Evolutionary conservation across 768 basidiomycete species (phyloP).

Genomic region (Amanita phalloides): DNA sequence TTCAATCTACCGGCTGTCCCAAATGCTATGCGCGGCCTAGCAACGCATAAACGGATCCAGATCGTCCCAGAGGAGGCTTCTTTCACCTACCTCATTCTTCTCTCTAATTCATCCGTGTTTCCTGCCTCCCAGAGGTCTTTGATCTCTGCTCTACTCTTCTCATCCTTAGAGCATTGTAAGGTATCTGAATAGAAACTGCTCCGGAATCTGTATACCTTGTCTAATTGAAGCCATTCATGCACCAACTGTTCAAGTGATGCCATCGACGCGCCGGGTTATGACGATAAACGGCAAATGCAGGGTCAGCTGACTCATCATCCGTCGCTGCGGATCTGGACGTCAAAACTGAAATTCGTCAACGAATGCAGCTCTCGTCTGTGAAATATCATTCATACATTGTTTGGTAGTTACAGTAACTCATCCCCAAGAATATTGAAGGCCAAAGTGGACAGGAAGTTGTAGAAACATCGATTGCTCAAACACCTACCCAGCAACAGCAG

Average conservation of each 20-base stretch:
- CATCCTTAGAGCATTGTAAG: slow-evolving; percentile 28
- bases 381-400: no score
- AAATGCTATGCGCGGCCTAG: slow-evolving; percentile 68
- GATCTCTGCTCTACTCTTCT: slow-evolving; percentile 37
- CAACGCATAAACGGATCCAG: neutral
- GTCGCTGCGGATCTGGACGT: no score
- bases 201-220: slow-evolving; percentile 23
- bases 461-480: no score
- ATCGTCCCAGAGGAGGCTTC: neutral
- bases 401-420: no score
- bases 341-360: no score
- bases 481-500: no score
- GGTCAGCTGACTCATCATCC: neutral
- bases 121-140: slow-evolving; percentile 31
- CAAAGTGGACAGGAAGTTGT: no score
- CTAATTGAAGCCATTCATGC: slow-evolving; percentile 39
- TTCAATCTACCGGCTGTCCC: slow-evolving; percentile 65
- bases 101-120: slow-evolving; percentile 38
- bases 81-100: slow-evolving; percentile 37
- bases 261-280: neutral
- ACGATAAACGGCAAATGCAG: neutral
- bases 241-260: slow-evolving; percentile 29
- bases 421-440: no score
- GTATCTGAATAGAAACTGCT: neutral
- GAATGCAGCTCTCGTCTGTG: no score